phyloP scores from a whole-genome alignment of 805 yeast species.

The Metschnikowia hibisci region DNA sequence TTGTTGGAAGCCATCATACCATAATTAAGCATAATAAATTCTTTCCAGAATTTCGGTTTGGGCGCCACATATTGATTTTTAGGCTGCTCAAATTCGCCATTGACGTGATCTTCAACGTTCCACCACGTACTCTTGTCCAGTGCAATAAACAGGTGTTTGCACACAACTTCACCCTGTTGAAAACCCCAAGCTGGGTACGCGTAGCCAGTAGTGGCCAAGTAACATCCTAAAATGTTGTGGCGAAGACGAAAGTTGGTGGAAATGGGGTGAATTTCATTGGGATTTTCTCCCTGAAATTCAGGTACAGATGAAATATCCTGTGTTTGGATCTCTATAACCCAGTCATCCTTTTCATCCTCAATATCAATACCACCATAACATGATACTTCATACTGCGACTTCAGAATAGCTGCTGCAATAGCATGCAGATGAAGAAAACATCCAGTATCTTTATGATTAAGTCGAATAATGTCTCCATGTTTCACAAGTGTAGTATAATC shows the following conservation, averaged over 20 bases:
- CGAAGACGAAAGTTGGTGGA: constrained; percentile 69
- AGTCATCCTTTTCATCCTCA: constrained; percentile 83
- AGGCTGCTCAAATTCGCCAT: constrained; percentile 41
- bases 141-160: constrained; percentile 49
- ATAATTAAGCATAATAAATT: constrained; percentile 65
- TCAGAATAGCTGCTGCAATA: constrained; percentile 69
- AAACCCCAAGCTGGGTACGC: constrained; percentile 80
- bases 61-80: constrained; percentile 34
- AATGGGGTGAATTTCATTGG: constrained; percentile 60
- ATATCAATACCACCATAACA: constrained; percentile 72
- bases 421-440: constrained; percentile 81
- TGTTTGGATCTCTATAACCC: constrained; percentile 80
- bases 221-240: constrained; percentile 64
- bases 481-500: constrained; percentile 31
- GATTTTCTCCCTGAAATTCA: constrained; percentile 46
- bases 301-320: constrained; percentile 45
- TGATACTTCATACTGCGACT: constrained; percentile 72
- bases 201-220: constrained; percentile 69
- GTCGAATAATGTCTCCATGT: constrained; percentile 65
- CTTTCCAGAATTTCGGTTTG: constrained; percentile 70
- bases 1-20: constrained; percentile 85
- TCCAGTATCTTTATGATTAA: constrained; percentile 67
- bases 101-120: constrained; percentile 71
- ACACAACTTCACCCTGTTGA: constrained; percentile 76
- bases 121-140: constrained; percentile 71